These are phyloP conservation scores for Peribolospora kevripleyi DNA, from an alignment of 768 basidiomycete species.

Conservation along the genomic window DNA sequence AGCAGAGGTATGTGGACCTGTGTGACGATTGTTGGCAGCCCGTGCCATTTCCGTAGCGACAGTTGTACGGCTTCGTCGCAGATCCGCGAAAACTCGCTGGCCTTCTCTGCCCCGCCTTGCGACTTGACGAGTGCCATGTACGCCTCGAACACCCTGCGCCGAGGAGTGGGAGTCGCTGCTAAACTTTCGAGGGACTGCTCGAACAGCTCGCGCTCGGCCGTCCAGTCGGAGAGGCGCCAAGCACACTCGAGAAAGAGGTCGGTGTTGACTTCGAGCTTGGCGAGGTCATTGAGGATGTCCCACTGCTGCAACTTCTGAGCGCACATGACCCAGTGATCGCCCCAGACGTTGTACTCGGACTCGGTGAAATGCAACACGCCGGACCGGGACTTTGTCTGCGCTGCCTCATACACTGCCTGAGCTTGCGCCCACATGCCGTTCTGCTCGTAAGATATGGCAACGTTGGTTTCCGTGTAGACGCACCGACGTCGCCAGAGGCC, in stretches of 20 bases:
- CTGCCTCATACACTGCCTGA: constrained; percentile 49
- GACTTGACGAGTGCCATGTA: constrained; percentile 69
- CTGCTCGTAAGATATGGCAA: constrained; percentile 68
- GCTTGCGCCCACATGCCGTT: constrained; percentile 94
- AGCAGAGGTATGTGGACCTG: constrained; percentile 81
- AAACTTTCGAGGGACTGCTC: constrained; percentile 56
- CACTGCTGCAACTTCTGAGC: constrained; percentile 94
- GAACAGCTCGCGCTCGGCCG: constrained; percentile 37
- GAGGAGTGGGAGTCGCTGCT: constrained; percentile 70
- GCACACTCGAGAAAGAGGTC: constrained; percentile 85
- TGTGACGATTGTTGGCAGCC: constrained; percentile 60
- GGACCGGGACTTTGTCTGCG: constrained; percentile 58
- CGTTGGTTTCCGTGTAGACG: constrained; percentile 68
- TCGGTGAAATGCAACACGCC: constrained; percentile 76
- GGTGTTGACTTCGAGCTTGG: constrained; percentile 63
- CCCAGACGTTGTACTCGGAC: constrained; percentile 90
- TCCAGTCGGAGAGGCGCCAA: constrained; percentile 80
- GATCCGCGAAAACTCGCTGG: constrained; percentile 54
- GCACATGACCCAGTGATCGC: constrained; percentile 93
- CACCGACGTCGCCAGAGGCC: constrained; percentile 81
- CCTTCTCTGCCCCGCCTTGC: constrained; percentile 33
- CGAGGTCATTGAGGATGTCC: constrained; percentile 82
- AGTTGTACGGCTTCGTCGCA: constrained; percentile 93
- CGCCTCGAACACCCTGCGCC: constrained; percentile 92
- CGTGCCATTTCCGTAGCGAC: constrained; percentile 84